These are phyloP conservation scores for Fusarium dimerum DNA, from an alignment of 2,329 filamentous ascomycete species.

Conservation along the genomic window DNA sequence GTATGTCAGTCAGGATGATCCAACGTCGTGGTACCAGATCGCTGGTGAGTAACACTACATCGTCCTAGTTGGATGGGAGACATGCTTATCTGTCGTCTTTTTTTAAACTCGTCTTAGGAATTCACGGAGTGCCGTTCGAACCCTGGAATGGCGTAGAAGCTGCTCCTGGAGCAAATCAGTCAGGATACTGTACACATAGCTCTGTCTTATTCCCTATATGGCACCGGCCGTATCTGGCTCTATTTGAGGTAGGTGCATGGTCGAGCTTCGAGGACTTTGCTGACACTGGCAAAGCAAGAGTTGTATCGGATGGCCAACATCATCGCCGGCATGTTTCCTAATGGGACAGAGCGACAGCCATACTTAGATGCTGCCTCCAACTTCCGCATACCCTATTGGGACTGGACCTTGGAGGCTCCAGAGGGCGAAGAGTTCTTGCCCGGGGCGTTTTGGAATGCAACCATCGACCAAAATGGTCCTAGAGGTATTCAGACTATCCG, in stretches of 20 bases:
- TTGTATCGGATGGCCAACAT: slow-evolving; percentile 36
- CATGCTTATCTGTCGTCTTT: slow-evolving; percentile 6
- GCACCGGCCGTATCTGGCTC: slow-evolving; percentile 77
- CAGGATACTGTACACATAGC: slow-evolving; percentile 77
- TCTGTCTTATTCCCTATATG: slow-evolving; percentile 77
- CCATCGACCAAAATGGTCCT: slow-evolving; percentile 56
- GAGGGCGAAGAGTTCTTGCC: slow-evolving; percentile 50
- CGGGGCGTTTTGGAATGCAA: slow-evolving; percentile 46
- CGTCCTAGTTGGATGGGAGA: not conserved
- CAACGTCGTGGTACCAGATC: slow-evolving; percentile 76
- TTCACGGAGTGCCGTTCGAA: slow-evolving; percentile 73
- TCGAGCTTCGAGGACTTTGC: not conserved
- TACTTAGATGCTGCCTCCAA: slow-evolving; percentile 53
- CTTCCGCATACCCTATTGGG: slow-evolving; percentile 61
- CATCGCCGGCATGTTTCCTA: slow-evolving; percentile 52
- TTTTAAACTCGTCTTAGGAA: slow-evolving; percentile 51
- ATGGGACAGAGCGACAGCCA: slow-evolving; percentile 43
- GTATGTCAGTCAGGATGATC: slow-evolving; percentile 60
- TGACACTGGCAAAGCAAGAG: slow-evolving; percentile 37
- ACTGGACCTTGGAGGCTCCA: slow-evolving; percentile 55
- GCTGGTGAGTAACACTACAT: slow-evolving; percentile 55
- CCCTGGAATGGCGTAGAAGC: slow-evolving; percentile 55
- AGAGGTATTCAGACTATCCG: slow-evolving; percentile 55
- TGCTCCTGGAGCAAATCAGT: slow-evolving; percentile 51
- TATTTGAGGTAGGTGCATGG: slow-evolving; percentile 51